phyloP scores from a whole-genome alignment of 129 eudicot species.

The Pulicaria dysenterica region DNA sequence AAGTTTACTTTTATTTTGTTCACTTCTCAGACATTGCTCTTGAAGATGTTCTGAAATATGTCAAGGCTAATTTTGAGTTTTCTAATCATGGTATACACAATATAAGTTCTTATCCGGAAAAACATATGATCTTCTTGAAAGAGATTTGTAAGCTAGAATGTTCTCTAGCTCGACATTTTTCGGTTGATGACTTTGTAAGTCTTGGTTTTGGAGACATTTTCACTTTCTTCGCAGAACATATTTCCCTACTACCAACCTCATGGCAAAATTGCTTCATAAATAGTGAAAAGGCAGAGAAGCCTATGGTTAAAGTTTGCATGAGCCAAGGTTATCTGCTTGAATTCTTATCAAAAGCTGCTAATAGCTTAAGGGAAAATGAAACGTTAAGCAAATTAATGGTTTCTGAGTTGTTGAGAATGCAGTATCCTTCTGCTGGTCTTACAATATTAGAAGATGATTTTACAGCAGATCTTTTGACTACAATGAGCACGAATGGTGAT shows the following conservation, averaged over 20 bases:
- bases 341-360: slow-evolving; percentile 68
- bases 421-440: slow-evolving; percentile 71
- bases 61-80: slow-evolving; percentile 45
- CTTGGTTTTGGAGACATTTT: slow-evolving; percentile 80
- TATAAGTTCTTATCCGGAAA: slow-evolving; percentile 33
- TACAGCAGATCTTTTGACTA: slow-evolving; percentile 25
- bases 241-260: slow-evolving; percentile 49
- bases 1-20: background rate
- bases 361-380: slow-evolving; percentile 49
- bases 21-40: slow-evolving; percentile 50
- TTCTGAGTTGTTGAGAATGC: slow-evolving; percentile 59
- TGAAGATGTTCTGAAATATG: slow-evolving; percentile 61
- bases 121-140: slow-evolving; percentile 40
- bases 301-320: slow-evolving; percentile 61
- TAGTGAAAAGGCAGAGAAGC: slow-evolving; percentile 36
- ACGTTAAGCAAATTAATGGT: slow-evolving; percentile 49
- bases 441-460: slow-evolving; percentile 42
- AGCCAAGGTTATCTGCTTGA: slow-evolving; percentile 56
- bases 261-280: slow-evolving; percentile 44
- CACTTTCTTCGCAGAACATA: slow-evolving; percentile 52
- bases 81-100: slow-evolving; percentile 24
- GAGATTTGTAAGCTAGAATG: slow-evolving; percentile 56
- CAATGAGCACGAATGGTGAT: slow-evolving; percentile 34
- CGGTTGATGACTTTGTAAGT: slow-evolving; percentile 52
- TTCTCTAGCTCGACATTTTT: slow-evolving; percentile 57